phyloP scores from a whole-genome alignment of 495 filamentous ascomycete genomes.

The Hypoxylon subgilvum region DNA sequence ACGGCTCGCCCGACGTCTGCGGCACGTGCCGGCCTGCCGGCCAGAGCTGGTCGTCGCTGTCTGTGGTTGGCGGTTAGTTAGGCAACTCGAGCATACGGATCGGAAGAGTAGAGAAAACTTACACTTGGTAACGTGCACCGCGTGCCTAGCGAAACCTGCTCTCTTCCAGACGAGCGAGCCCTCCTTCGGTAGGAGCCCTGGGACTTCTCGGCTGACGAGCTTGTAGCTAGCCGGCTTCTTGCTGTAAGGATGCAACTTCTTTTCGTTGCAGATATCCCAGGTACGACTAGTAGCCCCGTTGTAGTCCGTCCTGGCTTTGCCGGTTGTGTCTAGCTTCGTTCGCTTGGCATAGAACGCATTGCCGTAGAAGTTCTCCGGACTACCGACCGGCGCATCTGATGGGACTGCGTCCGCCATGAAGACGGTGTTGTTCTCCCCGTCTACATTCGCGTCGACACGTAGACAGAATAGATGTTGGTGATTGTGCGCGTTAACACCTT shows the following conservation, averaged over 20 bases:
- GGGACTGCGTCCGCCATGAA: slow-evolving; percentile 78
- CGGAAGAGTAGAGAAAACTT: slow-evolving; percentile 43
- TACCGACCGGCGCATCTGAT: slow-evolving; percentile 73
- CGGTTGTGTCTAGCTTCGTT: slow-evolving; percentile 76
- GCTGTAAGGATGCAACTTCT: slow-evolving; percentile 82
- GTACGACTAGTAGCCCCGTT: slow-evolving; percentile 78
- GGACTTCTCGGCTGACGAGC: slow-evolving; percentile 84
- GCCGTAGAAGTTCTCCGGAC: slow-evolving; percentile 84
- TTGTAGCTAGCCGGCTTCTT: slow-evolving; percentile 90
- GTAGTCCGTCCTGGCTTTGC: slow-evolving; percentile 80
- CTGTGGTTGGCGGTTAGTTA: slow-evolving; percentile 48
- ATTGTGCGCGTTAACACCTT: slow-evolving; percentile 68
- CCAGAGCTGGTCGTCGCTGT: slow-evolving; percentile 84
- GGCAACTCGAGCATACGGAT: background rate
- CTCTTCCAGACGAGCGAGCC: slow-evolving; percentile 91
- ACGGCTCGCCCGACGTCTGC: slow-evolving; percentile 86
- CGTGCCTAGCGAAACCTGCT: slow-evolving; percentile 87
- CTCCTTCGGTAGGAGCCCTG: slow-evolving; percentile 79
- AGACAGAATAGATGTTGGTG: slow-evolving; percentile 97
- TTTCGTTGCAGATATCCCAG: slow-evolving; percentile 90
- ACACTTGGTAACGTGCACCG: slow-evolving; percentile 94
- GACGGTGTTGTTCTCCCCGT: slow-evolving; percentile 84
- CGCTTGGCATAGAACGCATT: slow-evolving; percentile 95
- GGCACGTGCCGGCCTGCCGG: slow-evolving; percentile 94
- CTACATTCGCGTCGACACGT: slow-evolving; percentile 86